Conservation (phyloP, 1,284 basidiomycete species). For the Moniliella sp. region DNA sequence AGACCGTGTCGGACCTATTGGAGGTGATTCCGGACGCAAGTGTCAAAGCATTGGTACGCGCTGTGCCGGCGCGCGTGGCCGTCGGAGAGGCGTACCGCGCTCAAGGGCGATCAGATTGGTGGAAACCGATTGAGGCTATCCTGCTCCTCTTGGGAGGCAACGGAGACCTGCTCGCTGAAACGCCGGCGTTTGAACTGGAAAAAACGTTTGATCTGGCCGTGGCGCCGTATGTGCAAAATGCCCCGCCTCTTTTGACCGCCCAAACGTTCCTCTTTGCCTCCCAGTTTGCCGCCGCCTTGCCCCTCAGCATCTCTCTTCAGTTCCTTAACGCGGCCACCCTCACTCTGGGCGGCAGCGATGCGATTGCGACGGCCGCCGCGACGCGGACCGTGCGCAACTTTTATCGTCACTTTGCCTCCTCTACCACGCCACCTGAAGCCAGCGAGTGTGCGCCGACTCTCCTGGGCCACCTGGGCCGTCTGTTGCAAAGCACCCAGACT, state of each 20-base stretch:
- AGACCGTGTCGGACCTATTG: slow-evolving; percentile 58
- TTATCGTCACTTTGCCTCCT: slow-evolving; percentile 38
- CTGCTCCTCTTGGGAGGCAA: slow-evolving; percentile 67
- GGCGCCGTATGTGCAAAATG: slow-evolving; percentile 49
- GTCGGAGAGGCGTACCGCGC: slow-evolving; percentile 35
- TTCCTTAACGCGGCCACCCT: slow-evolving; percentile 67
- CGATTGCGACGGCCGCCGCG: slow-evolving; percentile 76
- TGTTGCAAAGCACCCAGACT: too few species aligned
- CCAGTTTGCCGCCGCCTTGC: slow-evolving; percentile 57
- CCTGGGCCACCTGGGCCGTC: slow-evolving; percentile 60
- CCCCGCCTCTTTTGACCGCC: slow-evolving; percentile 66
- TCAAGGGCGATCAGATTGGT: slow-evolving; percentile 35
- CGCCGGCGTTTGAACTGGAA: slow-evolving; percentile 56
- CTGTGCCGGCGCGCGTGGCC: slow-evolving; percentile 37
- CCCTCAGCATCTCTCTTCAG: slow-evolving; percentile 40
- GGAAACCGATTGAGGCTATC: slow-evolving; percentile 65
- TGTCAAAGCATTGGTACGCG: slow-evolving; percentile 38
- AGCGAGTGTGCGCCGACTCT: slow-evolving; percentile 51
- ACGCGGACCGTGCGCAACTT: slow-evolving; percentile 40
- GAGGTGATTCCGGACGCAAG: slow-evolving; percentile 46
- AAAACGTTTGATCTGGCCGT: slow-evolving; percentile 55
- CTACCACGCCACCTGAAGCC: too few species aligned
- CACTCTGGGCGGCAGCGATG: slow-evolving; percentile 43
- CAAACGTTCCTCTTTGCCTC: slow-evolving; percentile 82
- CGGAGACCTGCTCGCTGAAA: slow-evolving; percentile 52